Conservation (phyloP, 2,329 filamentous ascomycete genomes). For the Didymellaceae sp. region DNA sequence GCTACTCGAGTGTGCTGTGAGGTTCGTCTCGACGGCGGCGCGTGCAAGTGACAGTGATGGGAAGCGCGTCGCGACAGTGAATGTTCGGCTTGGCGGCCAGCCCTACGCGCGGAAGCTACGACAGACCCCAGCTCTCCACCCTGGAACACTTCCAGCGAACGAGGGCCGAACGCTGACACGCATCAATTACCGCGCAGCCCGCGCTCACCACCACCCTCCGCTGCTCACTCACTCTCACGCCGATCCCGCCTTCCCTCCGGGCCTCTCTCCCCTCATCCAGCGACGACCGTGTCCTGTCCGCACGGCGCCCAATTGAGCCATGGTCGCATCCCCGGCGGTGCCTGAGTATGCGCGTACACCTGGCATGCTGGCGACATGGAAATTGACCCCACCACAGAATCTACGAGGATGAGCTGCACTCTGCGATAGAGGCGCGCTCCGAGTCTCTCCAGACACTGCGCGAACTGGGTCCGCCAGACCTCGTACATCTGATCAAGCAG, state of each 20-base stretch:
- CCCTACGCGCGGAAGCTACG: conserved; percentile 24
- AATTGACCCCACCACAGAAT: conserved; percentile 64
- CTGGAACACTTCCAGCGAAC: conserved; percentile 16
- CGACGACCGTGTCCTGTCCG: not conserved
- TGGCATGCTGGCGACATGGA: conserved; percentile 1
- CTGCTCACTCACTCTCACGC: not conserved
- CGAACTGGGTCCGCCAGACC: conserved; percentile 92
- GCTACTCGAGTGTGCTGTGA: not conserved
- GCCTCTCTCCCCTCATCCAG: conserved; percentile 5
- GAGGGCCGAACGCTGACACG: conserved; percentile 22
- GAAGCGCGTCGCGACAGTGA: conserved; percentile 13
- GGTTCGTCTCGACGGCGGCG: not conserved
- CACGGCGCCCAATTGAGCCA: conserved; percentile 43
- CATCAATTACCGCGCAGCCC: conserved; percentile 16
- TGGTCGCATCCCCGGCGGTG: conserved; percentile 52
- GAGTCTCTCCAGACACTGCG: conserved; percentile 84
- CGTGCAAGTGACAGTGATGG: not conserved
- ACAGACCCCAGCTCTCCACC: conserved; percentile 25
- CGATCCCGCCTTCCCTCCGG: conserved; percentile 11
- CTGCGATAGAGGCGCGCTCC: conserved; percentile 89
- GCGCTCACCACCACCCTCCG: conserved; percentile 10
- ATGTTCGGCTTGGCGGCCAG: conserved; percentile 20
- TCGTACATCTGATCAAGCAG: conserved; percentile 91
- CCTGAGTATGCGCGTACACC: conserved; percentile 48
- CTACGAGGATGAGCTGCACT: conserved; percentile 89